Conservation (phyloP, 257 asterid genomes). For the Solanum lycopersicoides region DNA sequence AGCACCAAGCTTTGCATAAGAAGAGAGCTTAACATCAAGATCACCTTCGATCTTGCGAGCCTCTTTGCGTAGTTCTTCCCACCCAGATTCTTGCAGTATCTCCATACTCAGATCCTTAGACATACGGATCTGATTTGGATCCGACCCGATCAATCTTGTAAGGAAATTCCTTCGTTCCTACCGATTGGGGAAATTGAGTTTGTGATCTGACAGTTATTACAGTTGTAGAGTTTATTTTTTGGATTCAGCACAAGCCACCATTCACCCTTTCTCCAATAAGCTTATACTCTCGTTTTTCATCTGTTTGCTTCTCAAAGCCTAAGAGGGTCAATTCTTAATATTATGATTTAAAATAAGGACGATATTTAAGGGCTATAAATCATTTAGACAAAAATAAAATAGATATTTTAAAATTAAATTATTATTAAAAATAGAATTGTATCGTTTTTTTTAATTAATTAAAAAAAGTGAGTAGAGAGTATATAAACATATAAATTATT, state of each 20-base stretch:
- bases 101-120: slow-evolving; percentile 50
- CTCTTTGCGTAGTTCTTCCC: slow-evolving; percentile 97
- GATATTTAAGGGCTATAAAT: no score
- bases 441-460: no score
- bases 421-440: no score
- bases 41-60: slow-evolving; percentile 97
- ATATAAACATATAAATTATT: no score
- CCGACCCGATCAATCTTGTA: slow-evolving; percentile 11
- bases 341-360: no score
- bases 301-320: neutral
- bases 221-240: neutral
- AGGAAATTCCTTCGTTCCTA: neutral
- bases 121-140: slow-evolving; percentile 18
- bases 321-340: neutral
- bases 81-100: slow-evolving; percentile 77
- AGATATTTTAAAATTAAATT: no score
- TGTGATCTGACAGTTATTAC: neutral
- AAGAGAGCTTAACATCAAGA: slow-evolving; percentile 95
- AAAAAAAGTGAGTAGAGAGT: no score
- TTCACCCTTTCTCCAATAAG: neutral
- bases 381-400: no score
- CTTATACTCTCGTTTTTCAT: neutral
- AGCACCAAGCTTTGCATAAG: slow-evolving; percentile 92
- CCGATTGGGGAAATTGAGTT: neutral
- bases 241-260: neutral